A percentile compares a stretch with the other conserved stretches of the same genome.
Conservation (phyloP, 306 rosid species). For the Vigna angularis region DNA sequence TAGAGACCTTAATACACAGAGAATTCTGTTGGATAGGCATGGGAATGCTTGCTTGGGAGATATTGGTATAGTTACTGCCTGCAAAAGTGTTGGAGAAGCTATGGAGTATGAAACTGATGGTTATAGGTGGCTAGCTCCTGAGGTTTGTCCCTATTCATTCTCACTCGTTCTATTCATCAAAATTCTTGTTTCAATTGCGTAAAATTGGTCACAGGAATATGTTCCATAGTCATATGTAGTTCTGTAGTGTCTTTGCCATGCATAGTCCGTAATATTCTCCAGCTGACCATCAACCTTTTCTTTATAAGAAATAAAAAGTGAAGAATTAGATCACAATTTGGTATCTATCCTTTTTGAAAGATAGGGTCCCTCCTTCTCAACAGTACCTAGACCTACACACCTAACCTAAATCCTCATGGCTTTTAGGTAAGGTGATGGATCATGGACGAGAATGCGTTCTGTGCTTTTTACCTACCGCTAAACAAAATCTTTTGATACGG, state of each 20-base stretch:
- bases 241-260: slow-evolving; percentile 31
- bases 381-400: slow-evolving; percentile 21
- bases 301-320: slow-evolving; percentile 8
- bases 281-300: slow-evolving; percentile 19
- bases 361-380: slow-evolving; percentile 29
- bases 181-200: slow-evolving; percentile 35
- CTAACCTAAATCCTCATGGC: slow-evolving; percentile 26
- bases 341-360: slow-evolving; percentile 25
- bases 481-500: slow-evolving; percentile 17
- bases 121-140: slow-evolving; percentile 95
- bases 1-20: slow-evolving; percentile 83
- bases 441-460: not conserved
- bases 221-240: slow-evolving; percentile 29
- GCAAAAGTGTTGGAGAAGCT: slow-evolving; percentile 84
- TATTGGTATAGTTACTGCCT: slow-evolving; percentile 86
- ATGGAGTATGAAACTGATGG: slow-evolving; percentile 97
- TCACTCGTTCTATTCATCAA: slow-evolving; percentile 36
- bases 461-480: slow-evolving; percentile 27
- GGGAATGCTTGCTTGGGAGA: slow-evolving; percentile 95
- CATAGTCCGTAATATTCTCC: slow-evolving; percentile 36
- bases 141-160: slow-evolving; percentile 68
- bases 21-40: slow-evolving; percentile 81
- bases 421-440: slow-evolving; percentile 35
- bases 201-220: slow-evolving; percentile 25
- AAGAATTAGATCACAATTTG: slow-evolving; percentile 18